These are phyloP conservation scores for Arthrobotrys pseudoclavata DNA, from an alignment of 2,329 filamentous ascomycete genomes.

Conservation along the genomic window DNA sequence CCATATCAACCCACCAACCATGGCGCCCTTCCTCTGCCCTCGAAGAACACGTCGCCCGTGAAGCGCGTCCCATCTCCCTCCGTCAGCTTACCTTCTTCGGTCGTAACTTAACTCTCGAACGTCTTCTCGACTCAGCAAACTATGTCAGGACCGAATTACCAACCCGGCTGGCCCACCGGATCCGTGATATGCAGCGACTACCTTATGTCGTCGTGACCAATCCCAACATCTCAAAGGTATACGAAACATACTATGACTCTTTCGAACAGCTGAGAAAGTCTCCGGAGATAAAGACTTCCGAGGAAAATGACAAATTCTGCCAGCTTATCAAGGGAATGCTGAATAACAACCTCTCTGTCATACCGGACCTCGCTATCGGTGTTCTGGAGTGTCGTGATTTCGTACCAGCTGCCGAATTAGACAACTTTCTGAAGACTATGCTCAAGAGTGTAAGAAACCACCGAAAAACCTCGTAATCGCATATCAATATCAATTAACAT, in stretches of 20 bases:
- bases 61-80: constrained; percentile 94
- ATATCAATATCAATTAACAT: constrained; percentile 1
- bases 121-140: constrained; percentile 93
- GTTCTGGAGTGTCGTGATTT: constrained; percentile 89
- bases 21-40: constrained; percentile 63
- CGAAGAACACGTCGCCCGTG: constrained; percentile 76
- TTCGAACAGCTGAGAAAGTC: constrained; percentile 91
- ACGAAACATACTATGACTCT: constrained; percentile 96
- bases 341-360: constrained; percentile 89
- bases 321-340: constrained; percentile 82
- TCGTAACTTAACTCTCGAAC: constrained; percentile 87
- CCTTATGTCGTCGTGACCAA: constrained; percentile 98
- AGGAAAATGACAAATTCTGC: constrained; percentile 92
- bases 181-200: constrained; percentile 96
- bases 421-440: constrained; percentile 95
- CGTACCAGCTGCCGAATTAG: constrained; percentile 83
- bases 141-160: constrained; percentile 96
- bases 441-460: constrained; percentile 79
- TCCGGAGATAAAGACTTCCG: constrained; percentile 83
- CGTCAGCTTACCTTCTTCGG: constrained; percentile 94
- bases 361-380: constrained; percentile 93
- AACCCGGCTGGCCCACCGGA: constrained; percentile 89
- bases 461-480: not conserved
- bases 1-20: constrained; percentile 49
- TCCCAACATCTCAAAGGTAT: constrained; percentile 90